phyloP scores from a whole-genome alignment of 108 stramenopile genomes.

The Pseudonitzschia pungens region DNA sequence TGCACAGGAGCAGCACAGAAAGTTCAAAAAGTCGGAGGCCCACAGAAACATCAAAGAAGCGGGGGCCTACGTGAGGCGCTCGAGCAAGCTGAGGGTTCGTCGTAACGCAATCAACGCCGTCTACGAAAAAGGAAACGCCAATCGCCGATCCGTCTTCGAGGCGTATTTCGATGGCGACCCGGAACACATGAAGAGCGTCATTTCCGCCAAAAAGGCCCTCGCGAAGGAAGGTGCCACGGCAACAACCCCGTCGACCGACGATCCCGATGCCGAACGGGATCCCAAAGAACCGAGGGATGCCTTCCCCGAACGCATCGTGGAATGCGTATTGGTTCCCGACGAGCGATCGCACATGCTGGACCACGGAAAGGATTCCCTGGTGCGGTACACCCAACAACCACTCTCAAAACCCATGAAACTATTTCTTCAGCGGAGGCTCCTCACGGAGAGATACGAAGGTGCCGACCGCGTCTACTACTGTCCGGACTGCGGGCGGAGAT shows the following conservation, averaged over 20 bases:
- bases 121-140: constrained; percentile 13
- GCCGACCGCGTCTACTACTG: constrained; percentile 34
- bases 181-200: not conserved
- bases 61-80: not conserved
- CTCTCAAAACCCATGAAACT: not conserved
- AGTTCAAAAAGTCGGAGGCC: constrained; percentile 8
- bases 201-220: not conserved
- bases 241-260: not conserved
- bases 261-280: constrained; percentile 9
- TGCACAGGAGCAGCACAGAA: not conserved
- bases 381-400: not conserved
- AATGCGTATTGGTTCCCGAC: constrained; percentile 51
- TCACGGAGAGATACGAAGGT: constrained; percentile 46
- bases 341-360: constrained; percentile 19
- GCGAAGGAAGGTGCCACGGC: not conserved
- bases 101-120: constrained; percentile 20
- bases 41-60: not conserved
- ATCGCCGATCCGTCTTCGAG: constrained; percentile 19
- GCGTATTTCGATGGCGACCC: constrained; percentile 37
- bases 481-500: constrained; percentile 46
- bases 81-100: constrained; percentile 18
- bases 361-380: constrained; percentile 16
- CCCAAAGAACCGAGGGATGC: constrained; percentile 34
- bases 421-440: constrained; percentile 37
- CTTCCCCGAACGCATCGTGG: constrained; percentile 69